These are phyloP conservation scores for Elongisporangium senticosum DNA, from an alignment of 352 stramenopile species.

Conservation along the genomic window DNA sequence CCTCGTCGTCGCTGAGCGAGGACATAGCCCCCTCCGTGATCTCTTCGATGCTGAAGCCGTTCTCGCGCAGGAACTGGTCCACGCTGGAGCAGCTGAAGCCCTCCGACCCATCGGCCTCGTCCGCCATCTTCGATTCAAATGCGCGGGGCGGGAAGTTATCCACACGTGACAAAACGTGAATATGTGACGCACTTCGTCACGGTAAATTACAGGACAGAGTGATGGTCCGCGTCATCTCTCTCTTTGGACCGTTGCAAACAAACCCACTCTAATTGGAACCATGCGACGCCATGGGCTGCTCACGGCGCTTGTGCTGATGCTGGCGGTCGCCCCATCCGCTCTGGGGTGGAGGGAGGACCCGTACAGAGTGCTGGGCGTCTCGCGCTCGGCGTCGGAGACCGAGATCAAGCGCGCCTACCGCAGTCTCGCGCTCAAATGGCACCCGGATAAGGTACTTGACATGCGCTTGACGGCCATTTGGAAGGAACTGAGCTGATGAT, in stretches of 20 bases:
- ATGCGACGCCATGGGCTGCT: background rate
- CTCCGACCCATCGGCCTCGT: conserved; percentile 18
- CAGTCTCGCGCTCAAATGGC: conserved; percentile 83
- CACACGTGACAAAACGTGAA: background rate
- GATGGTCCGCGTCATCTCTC: background rate
- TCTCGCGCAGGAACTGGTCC: conserved; percentile 74
- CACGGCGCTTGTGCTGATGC: conserved; percentile 16
- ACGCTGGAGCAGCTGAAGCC: conserved; percentile 63
- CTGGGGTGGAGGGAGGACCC: conserved; percentile 46
- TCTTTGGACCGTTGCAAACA: background rate
- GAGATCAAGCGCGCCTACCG: conserved; percentile 86
- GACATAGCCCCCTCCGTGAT: conserved; percentile 20
- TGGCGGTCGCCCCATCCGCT: background rate
- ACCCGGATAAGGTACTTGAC: conserved; percentile 80
- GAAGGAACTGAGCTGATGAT: background rate
- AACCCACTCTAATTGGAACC: conserved; percentile 1
- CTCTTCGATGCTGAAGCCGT: conserved; percentile 52
- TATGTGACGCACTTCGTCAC: background rate
- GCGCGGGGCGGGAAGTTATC: background rate
- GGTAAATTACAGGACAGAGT: background rate
- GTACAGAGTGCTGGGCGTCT: conserved; percentile 64
- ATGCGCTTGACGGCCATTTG: background rate
- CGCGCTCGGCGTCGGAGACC: conserved; percentile 49
- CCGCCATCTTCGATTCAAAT: conserved; percentile 20
- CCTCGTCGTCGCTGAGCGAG: conserved; percentile 25